Evolutionary conservation across 345 rosid genomes (phyloP), one percentile per base, ranked within the genome.

Genomic region (Rhizophora apiculata): DNA sequence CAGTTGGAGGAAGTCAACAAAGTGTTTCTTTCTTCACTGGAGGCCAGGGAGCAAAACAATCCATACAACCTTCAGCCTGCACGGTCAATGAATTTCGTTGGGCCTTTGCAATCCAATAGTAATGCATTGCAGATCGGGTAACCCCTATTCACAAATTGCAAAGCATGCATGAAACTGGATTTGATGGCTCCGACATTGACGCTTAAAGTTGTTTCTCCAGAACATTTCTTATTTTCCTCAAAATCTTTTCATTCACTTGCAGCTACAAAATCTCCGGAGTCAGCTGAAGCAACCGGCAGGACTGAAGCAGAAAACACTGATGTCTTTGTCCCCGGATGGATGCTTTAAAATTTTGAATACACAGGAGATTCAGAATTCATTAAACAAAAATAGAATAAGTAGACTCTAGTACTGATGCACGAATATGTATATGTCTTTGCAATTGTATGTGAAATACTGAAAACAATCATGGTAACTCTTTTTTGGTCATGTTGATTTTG

Each of bases 251-350:
- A 53, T 34, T 10, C 46, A 21, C 19, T 29, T 70, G 22, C 74
- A 82, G 79, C 48, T 60, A 55, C 73, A 55, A 31, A n/a, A 60
- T 34, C 64, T 6, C 59, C 7, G 53, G 68, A 54, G 54, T 11
- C 80, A 48, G 65, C 79, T 46, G 55, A 24, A 65, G 68, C 36
- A 51, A 64, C 60, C 8, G 39, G 54, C 13, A 59, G 72, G 57
- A 48, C 60, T 32, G 66, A 80, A 21, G 26, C 67, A 6, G 68
- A 78, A 64, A 73, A 75, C 64, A 72, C 62, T 9, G 60, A 49
- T 52, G 72, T 74, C 18, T 64, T 70, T 67, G 64, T 70, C n/a
- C 80, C 78, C 1, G 78, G 72, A 9, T 82, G 82, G 82, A 76
- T 82, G 85, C 70, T 58, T 51, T 78, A 74, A 64, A 10, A 63